A percentile compares a stretch with the other conserved stretches of the same genome.
These are phyloP conservation scores for Hypoxylon perforatum DNA, from an alignment of 495 filamentous ascomycete genomes.

Conservation along the genomic window DNA sequence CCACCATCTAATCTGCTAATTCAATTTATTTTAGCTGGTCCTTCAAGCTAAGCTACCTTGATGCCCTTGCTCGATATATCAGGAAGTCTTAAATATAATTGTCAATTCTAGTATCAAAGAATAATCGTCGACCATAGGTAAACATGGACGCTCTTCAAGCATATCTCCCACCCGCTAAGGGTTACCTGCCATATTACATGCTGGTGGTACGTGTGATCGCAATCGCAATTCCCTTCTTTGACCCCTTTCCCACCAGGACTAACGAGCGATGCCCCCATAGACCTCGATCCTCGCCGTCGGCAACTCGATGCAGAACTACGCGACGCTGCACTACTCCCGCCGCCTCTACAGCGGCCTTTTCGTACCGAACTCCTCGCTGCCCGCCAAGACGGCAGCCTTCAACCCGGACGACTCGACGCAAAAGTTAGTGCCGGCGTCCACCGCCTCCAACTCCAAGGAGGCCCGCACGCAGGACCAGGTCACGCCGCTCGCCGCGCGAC, in stretches of 20 bases:
- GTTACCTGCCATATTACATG: conserved; percentile 61
- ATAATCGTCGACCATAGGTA: neutral
- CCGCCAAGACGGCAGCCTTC: conserved; percentile 44
- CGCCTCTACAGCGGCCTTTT: conserved; percentile 76
- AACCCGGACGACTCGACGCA: conserved; percentile 58
- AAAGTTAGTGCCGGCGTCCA: conserved; percentile 57
- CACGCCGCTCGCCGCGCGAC: conserved; percentile 78
- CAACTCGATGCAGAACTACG: conserved; percentile 85
- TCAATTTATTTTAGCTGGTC: too few relatives aligned
- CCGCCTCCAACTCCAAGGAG: conserved; percentile 55
- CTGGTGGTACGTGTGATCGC: conserved; percentile 53
- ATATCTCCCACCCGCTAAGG: conserved; percentile 55
- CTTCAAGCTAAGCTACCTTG: too few relatives aligned
- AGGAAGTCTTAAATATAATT: too few relatives aligned
- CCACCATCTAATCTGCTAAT: too few relatives aligned
- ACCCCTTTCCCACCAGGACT: conserved; percentile 6
- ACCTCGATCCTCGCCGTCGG: conserved; percentile 79
- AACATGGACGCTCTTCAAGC: conserved; percentile 52
- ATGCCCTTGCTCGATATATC: too few relatives aligned
- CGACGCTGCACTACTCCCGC: conserved; percentile 75
- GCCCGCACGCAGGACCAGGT: conserved; percentile 64
- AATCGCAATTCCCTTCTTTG: neutral
- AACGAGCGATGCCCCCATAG: conserved; percentile 51
- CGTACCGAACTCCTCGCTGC: conserved; percentile 54
- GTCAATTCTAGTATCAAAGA: neutral